These are phyloP conservation scores for Ajuga reptans DNA, from an alignment of 305 asterid genomes.

Conservation along the genomic window DNA sequence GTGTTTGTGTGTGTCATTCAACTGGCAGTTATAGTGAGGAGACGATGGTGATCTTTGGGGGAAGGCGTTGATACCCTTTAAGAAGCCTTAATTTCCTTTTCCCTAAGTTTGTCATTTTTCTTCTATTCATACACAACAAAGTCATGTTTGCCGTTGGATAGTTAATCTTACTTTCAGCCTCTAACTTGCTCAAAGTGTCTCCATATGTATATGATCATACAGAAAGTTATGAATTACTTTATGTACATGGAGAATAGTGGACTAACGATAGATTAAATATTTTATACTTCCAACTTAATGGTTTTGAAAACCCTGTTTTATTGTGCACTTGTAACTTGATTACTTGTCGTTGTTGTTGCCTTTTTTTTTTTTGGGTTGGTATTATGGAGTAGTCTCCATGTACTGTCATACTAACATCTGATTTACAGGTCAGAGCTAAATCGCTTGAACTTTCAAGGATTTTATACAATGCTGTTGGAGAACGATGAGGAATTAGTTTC, in stretches of 20 bases:
- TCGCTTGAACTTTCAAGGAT: constrained; percentile 79
- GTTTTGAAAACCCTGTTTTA: neutral
- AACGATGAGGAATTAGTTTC: constrained; percentile 61
- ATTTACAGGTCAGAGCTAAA: constrained; percentile 64
- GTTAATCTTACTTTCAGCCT: too few relatives aligned
- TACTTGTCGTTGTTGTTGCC: constrained; percentile 2
- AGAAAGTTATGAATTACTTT: too few relatives aligned
- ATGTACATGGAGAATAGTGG: neutral
- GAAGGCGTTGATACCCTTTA: neutral
- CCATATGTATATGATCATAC: neutral
- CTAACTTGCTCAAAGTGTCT: too few relatives aligned
- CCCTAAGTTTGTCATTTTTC: neutral
- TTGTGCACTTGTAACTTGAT: neutral
- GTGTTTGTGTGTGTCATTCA: neutral
- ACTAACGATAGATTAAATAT: too few relatives aligned
- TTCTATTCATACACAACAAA: too few relatives aligned
- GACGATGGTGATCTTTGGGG: neutral
- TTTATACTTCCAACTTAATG: neutral
- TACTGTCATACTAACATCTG: neutral
- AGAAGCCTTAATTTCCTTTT: neutral
- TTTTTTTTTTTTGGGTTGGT: neutral
- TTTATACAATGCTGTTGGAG: constrained; percentile 66
- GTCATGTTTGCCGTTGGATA: too few relatives aligned
- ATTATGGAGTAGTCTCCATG: neutral
- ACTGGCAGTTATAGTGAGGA: neutral